A percentile compares a stretch with the other conserved stretches of the same genome.
These are phyloP conservation scores for Umbelopsis sp. DNA, from an alignment of 192 early-diverging fungal genomes.

Conservation along the genomic window DNA sequence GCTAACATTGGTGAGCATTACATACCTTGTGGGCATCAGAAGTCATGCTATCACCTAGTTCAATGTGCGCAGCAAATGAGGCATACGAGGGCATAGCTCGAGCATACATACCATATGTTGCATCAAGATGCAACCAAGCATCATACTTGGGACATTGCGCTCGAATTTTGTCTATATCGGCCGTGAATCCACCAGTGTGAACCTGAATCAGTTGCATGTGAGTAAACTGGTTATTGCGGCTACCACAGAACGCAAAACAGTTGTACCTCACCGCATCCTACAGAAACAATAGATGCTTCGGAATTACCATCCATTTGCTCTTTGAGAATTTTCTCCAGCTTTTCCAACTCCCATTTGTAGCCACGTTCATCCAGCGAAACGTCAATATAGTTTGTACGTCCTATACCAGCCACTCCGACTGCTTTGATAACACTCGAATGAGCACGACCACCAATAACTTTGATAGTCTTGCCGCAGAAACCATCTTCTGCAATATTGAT, in stretches of 20 bases:
- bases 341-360: not conserved
- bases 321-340: slow-evolving; percentile 27
- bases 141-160: slow-evolving; percentile 41
- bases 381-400: slow-evolving; percentile 48
- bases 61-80: slow-evolving; percentile 39
- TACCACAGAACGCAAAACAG: slow-evolving; percentile 4
- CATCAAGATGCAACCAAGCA: slow-evolving; percentile 64
- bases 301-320: not conserved
- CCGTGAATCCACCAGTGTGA: slow-evolving; percentile 38
- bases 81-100: slow-evolving; percentile 36
- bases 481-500: slow-evolving; percentile 52
- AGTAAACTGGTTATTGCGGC: not conserved
- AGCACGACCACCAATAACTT: slow-evolving; percentile 31
- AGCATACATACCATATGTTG: slow-evolving; percentile 61
- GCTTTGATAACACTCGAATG: slow-evolving; percentile 58
- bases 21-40: slow-evolving; percentile 55
- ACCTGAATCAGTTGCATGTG: not conserved
- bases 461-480: slow-evolving; percentile 38
- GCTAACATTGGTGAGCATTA: not conserved
- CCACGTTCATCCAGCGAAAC: slow-evolving; percentile 20
- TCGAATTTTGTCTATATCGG: slow-evolving; percentile 39
- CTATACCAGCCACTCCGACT: slow-evolving; percentile 52
- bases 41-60: slow-evolving; percentile 58
- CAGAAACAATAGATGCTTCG: slow-evolving; percentile 45
- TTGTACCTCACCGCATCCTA: slow-evolving; percentile 60